Percentiles rank a stretch among this genome's conserved stretches.
Evolutionary conservation across 176 grass and related monocot genomes (phyloP).

Genomic region (Lolium multiflorum): DNA sequence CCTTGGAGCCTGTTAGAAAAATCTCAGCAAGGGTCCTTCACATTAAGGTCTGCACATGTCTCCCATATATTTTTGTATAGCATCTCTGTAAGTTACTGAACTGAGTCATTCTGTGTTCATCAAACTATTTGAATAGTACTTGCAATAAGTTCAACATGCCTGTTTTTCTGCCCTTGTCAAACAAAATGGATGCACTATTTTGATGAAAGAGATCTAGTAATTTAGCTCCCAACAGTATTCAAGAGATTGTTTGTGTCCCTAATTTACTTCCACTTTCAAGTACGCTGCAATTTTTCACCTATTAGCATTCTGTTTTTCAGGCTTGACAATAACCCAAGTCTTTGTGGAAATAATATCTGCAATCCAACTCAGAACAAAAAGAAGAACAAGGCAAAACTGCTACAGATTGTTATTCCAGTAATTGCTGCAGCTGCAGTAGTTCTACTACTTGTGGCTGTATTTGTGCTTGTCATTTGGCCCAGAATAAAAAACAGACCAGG

Average conservation of each 20-base stretch:
- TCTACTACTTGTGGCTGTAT: slow-evolving; percentile 9
- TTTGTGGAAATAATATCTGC: slow-evolving; percentile 40
- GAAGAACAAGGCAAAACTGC: slow-evolving; percentile 23
- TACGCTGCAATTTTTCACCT: not conserved
- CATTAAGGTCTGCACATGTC: slow-evolving; percentile 29
- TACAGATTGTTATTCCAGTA: slow-evolving; percentile 32
- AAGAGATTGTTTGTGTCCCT: not conserved
- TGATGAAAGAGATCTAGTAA: not conserved
- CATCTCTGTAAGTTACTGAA: not conserved
- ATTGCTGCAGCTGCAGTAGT: not conserved
- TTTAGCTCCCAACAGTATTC: no score
- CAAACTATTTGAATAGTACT: no score
- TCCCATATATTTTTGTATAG: no score
- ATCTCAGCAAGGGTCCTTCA: slow-evolving; percentile 31
- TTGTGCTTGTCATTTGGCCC: slow-evolving; percentile 2
- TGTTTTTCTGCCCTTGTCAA: not conserved
- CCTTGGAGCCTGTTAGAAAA: slow-evolving; percentile 47
- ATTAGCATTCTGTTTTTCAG: slow-evolving; percentile 16
- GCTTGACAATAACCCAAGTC: slow-evolving; percentile 35
- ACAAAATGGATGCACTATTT: not conserved
- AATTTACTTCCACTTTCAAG: not conserved
- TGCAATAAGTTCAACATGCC: no score
- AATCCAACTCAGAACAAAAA: not conserved
- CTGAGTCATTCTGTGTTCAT: no score
- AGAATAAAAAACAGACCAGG: slow-evolving; percentile 20